A percentile compares a stretch with the other conserved stretches of the same genome.
Evolutionary conservation across 2,329 filamentous ascomycete genomes (phyloP).

Genomic region (Fusarium clavum): DNA sequence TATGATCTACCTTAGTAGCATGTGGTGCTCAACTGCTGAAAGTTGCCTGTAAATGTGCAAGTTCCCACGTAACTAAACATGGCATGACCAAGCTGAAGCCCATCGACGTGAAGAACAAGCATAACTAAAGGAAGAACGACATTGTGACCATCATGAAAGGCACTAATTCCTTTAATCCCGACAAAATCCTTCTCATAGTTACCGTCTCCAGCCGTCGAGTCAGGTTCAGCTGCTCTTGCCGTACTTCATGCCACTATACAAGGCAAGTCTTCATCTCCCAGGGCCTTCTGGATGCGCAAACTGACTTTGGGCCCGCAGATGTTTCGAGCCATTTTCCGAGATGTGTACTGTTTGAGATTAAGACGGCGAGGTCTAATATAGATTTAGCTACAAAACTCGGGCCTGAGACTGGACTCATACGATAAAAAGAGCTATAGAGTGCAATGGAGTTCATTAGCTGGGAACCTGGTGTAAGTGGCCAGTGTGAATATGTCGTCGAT

Average conservation of each 20-base stretch:
- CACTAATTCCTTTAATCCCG: neutral
- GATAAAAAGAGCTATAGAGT: neutral
- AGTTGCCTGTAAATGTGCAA: neutral
- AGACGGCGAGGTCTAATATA: neutral
- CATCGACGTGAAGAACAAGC: neutral
- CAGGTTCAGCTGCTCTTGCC: neutral
- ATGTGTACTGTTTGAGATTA: neutral
- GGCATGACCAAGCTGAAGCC: neutral
- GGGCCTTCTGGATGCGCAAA: neutral
- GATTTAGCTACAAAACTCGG: neutral
- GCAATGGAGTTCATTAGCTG: neutral
- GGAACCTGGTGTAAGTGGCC: slow-evolving; percentile 11
- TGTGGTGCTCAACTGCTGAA: neutral
- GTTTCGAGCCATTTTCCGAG: neutral
- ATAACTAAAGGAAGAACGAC: neutral
- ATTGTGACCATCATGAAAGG: neutral
- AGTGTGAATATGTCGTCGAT: slow-evolving; percentile 4
- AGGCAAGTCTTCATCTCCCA: neutral
- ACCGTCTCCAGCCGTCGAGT: neutral
- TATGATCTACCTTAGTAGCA: neutral
- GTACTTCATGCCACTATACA: neutral
- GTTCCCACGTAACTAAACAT: neutral
- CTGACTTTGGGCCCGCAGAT: neutral
- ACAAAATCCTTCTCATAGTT: rapidly evolving
- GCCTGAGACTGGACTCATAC: neutral